Base-by-base conservation (phyloP, 129 eudicot species). In the Glebionis coronaria region DNA sequence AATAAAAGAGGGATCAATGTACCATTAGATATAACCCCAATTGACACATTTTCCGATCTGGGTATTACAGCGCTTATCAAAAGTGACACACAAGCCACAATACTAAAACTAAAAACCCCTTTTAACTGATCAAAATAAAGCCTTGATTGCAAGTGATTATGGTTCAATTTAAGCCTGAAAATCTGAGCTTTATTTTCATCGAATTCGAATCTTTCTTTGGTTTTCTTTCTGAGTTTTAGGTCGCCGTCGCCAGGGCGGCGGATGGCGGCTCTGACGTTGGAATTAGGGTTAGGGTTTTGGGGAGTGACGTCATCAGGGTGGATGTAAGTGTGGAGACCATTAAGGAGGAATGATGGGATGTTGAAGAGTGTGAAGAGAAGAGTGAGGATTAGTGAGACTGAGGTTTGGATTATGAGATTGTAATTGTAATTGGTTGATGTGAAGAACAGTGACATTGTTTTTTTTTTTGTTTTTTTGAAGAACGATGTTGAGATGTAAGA, bases 171-270 rank as follows among this genome's bases (percentile, higher is more conserved):
- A 9, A 93, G 71, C 16, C 99, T 69, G 51, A 93, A 93, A 90
- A 93, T 93, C 95, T 93, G 99, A 46, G 99, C 99, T 80, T 93
- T 93, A 58, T 75, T 84, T 73, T 93, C 99, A 52, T 93, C 99
- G 40, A 93, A 93, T 61, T 89, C 95, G 56, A 88, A 86, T 29
- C 46, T 84, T 84, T 82, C 9, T 86, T 82, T 81, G 42, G 84
- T 58, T 63, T 86, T 88, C 79, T 82, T 88, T 75, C 95, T 81
- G 80, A 85, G 90, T 76, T 77, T 88, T 2, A 77, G 74, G 23
- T 75, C 91, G 0, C 82, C 23, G 14, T 85, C 78, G 8, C 95
- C 82, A 1, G 97, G 98, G 56, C 97, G 65, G 27, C 96, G 76
- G 40, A 89, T 93, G 9, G 99, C 95, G 16, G 96, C 90, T 65